Percentiles rank a stretch among this genome's conserved stretches.
Conservation (phyloP, 169 alveolate genomes). For the Pseudocohnilembus persalinus region DNA sequence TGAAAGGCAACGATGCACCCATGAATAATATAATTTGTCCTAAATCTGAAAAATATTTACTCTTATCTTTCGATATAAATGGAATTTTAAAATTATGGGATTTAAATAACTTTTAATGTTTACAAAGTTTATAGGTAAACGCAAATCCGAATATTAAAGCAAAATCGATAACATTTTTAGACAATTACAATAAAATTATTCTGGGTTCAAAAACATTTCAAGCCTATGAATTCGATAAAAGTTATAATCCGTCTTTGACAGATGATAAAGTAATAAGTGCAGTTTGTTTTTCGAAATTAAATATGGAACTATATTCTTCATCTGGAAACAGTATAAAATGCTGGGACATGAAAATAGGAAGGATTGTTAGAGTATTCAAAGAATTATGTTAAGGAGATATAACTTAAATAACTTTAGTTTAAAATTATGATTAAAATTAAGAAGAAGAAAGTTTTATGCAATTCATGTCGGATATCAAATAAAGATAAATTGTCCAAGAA, state of each 20-base stretch:
- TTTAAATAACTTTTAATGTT: not conserved
- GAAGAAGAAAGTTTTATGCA: no score
- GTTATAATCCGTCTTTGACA: conserved; percentile 5
- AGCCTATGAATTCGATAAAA: conserved; percentile 4
- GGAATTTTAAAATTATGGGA: conserved; percentile 15
- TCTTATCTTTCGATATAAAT: conserved; percentile 1
- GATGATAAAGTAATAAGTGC: conserved; percentile 8
- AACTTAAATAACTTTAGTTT: not conserved
- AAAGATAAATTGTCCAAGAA: no score
- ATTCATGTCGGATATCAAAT: no score
- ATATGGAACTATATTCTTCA: conserved; percentile 7
- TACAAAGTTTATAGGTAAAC: not conserved
- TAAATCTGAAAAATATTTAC: not conserved
- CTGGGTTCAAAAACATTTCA: not conserved
- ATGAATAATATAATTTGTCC: not conserved
- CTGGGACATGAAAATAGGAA: conserved; percentile 17
- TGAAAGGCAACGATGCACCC: conserved; percentile 10
- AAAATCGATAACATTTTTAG: not conserved
- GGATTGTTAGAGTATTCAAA: conserved; percentile 4
- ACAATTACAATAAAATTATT: not conserved
- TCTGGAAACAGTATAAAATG: conserved; percentile 3
- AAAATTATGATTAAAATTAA: no score
- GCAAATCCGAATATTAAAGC: not conserved
- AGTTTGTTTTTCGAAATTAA: not conserved
- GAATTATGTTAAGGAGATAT: not conserved